Evolutionary conservation across 257 asterid species (phyloP).

Genomic region (Petunia secreta): DNA sequence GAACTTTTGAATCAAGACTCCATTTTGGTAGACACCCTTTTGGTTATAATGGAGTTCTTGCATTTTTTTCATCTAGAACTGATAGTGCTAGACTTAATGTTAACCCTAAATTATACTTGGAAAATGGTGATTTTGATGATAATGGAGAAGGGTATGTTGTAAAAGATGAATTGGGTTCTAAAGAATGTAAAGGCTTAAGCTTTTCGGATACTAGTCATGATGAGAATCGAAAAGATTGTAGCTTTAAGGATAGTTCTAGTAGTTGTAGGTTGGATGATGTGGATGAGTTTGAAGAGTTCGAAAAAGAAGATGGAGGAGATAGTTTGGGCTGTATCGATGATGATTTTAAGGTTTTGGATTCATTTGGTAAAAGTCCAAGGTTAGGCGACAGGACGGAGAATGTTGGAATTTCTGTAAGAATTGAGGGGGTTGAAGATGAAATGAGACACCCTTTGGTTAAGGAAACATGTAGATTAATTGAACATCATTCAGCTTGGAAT

Average conservation of each 20-base stretch:
- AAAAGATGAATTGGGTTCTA: conserved; percentile 34
- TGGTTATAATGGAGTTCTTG: conserved; percentile 32
- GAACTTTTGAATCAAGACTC: not conserved
- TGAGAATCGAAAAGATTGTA: conserved; percentile 40
- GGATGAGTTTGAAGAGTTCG: conserved; percentile 46
- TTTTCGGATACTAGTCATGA: conserved; percentile 30
- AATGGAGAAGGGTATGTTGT: conserved; percentile 31
- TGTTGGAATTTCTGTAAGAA: conserved; percentile 30
- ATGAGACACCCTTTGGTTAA: conserved; percentile 78
- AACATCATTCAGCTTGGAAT: conserved; percentile 62
- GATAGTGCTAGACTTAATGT: conserved; percentile 20
- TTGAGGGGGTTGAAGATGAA: conserved; percentile 62
- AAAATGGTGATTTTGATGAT: conserved; percentile 34
- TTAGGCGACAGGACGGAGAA: conserved; percentile 30
- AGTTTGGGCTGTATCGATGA: conserved; percentile 43
- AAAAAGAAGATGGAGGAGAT: conserved; percentile 38
- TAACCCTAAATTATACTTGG: conserved; percentile 29
- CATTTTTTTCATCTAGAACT: conserved; percentile 31
- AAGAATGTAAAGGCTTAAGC: conserved; percentile 32
- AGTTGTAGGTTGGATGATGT: conserved; percentile 40
- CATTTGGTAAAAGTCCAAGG: conserved; percentile 40
- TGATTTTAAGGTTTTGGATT: conserved; percentile 63
- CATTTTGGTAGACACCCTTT: conserved; percentile 29
- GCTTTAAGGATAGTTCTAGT: conserved; percentile 27
- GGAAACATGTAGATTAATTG: conserved; percentile 72